Percentiles rank a stretch among this genome's conserved stretches.
Evolutionary conservation across 2,329 filamentous ascomycete genomes (phyloP).

Genomic region (Didymella sp.): DNA sequence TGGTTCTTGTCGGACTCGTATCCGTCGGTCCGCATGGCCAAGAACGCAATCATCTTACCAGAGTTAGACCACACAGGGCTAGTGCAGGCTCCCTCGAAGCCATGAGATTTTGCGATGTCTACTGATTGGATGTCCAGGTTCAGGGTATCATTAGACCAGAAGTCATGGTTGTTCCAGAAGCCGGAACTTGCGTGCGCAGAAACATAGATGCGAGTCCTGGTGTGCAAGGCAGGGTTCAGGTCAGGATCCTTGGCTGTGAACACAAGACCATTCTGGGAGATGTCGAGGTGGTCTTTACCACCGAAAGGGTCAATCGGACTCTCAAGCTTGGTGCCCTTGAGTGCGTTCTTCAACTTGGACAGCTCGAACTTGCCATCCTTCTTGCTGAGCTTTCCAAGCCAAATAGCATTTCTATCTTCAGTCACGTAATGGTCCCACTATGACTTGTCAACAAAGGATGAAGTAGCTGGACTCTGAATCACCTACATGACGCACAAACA

Average conservation of each 20-base stretch:
- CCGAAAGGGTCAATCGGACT: slow-evolving; percentile 81
- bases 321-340: slow-evolving; percentile 65
- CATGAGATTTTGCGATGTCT: slow-evolving; percentile 63
- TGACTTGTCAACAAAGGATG: neutral
- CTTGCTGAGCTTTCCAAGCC: slow-evolving; percentile 67
- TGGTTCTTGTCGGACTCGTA: slow-evolving; percentile 84
- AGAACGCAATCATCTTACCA: slow-evolving; percentile 74
- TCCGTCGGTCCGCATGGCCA: slow-evolving; percentile 75
- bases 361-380: slow-evolving; percentile 45
- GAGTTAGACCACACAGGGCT: slow-evolving; percentile 76
- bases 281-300: slow-evolving; percentile 79
- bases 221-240: slow-evolving; percentile 74
- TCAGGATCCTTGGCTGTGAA: slow-evolving; percentile 79
- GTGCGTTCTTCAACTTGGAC: slow-evolving; percentile 66
- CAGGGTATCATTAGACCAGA: slow-evolving; percentile 16
- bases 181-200: slow-evolving; percentile 63
- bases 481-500: slow-evolving; percentile 73
- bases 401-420: slow-evolving; percentile 73
- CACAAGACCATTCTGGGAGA: slow-evolving; percentile 68
- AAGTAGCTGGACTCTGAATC: neutral
- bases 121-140: slow-evolving; percentile 55
- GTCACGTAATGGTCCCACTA: slow-evolving; percentile 77
- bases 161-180: slow-evolving; percentile 54
- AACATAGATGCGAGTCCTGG: slow-evolving; percentile 82
- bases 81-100: slow-evolving; percentile 68